These are phyloP conservation scores for Coniella vitis DNA, from an alignment of 2,329 filamentous ascomycete genomes.

Conservation along the genomic window DNA sequence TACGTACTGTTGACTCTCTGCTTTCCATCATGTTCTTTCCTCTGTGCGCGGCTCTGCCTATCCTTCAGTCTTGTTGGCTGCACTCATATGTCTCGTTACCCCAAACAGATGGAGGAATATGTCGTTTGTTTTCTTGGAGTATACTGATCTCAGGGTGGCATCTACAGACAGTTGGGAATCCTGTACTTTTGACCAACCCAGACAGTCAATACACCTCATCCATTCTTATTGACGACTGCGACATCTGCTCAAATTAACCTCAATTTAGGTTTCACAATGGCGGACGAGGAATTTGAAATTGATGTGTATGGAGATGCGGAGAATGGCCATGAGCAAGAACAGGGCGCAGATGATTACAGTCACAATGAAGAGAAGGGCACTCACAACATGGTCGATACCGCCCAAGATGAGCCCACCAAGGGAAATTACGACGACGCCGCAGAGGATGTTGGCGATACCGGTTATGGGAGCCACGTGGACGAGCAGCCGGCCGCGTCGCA, in stretches of 20 bases:
- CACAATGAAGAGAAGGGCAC: constrained; percentile 34
- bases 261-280: constrained; percentile 40
- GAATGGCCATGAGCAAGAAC: constrained; percentile 29
- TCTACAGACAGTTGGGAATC: constrained; percentile 20
- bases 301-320: constrained; percentile 60
- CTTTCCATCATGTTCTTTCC: constrained; percentile 29
- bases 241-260: constrained; percentile 7
- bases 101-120: background rate
- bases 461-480: constrained; percentile 27
- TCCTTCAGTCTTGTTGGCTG: constrained; percentile 11
- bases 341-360: constrained; percentile 32
- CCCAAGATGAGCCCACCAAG: constrained; percentile 29
- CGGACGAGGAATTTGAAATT: constrained; percentile 66
- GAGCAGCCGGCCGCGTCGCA: constrained; percentile 23
- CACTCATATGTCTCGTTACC: constrained; percentile 16
- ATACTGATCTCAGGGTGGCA: constrained; percentile 19
- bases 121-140: constrained; percentile 8
- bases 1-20: constrained; percentile 47
- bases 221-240: constrained; percentile 16
- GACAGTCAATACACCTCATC: constrained; percentile 25
- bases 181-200: constrained; percentile 31
- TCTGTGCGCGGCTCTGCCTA: constrained; percentile 18
- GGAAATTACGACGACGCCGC: constrained; percentile 29
- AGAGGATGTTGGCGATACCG: constrained; percentile 16
- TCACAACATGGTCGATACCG: constrained; percentile 30